These are phyloP conservation scores for Rhodotorula sp. DNA, from an alignment of 1,284 basidiomycete species.

Conservation along the genomic window DNA sequence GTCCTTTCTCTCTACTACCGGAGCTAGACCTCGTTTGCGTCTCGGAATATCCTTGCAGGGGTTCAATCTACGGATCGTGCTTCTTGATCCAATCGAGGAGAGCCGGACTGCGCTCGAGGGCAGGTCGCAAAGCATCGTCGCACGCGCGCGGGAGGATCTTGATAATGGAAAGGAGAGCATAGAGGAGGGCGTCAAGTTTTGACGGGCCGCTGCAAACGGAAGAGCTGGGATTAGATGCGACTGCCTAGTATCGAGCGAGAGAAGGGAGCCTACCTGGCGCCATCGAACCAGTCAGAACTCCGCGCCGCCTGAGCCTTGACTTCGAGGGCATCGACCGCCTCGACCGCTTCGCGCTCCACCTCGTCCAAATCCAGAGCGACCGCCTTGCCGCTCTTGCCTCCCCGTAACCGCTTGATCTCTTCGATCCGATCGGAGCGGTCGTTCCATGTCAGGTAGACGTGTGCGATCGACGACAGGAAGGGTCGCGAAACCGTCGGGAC, in stretches of 20 bases:
- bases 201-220: slow-evolving; percentile 4
- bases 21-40: no score
- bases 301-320: slow-evolving; percentile 15
- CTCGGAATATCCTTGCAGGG: neutral
- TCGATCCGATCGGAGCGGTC: slow-evolving; percentile 15
- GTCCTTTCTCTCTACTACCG: no score
- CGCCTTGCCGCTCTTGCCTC: slow-evolving; percentile 15
- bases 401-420: slow-evolving; percentile 30
- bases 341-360: slow-evolving; percentile 33
- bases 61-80: slow-evolving; percentile 13
- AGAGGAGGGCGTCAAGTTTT: slow-evolving; percentile 23
- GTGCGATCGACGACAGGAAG: slow-evolving; percentile 5
- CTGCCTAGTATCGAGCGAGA: no score
- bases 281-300: slow-evolving; percentile 21
- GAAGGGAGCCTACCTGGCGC: slow-evolving; percentile 11
- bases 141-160: slow-evolving; percentile 20
- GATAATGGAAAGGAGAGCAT: slow-evolving; percentile 26
- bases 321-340: slow-evolving; percentile 32
- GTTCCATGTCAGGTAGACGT: slow-evolving; percentile 1
- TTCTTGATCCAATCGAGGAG: slow-evolving; percentile 20
- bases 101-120: slow-evolving; percentile 26
- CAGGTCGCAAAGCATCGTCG: slow-evolving; percentile 18
- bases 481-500: neutral
- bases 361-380: slow-evolving; percentile 32
- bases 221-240: neutral